Conservation (phyloP, 2,329 filamentous ascomycete species). For the Pseudocercospora cruenta region DNA sequence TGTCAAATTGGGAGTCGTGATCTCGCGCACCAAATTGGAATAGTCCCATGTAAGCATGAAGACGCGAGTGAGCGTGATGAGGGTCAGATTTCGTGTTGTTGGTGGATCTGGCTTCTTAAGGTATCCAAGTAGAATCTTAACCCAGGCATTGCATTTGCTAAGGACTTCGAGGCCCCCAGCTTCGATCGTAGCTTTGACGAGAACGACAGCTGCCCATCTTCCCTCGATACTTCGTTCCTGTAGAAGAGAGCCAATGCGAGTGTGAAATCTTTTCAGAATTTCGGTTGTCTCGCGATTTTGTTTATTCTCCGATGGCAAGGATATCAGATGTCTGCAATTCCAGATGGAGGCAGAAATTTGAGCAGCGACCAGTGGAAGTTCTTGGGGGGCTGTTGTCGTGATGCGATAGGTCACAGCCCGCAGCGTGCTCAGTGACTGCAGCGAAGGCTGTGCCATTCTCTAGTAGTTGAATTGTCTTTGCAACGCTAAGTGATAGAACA, state of each 20-base stretch:
- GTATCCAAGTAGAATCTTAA: conserved; percentile 73
- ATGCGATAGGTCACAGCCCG: conserved; percentile 70
- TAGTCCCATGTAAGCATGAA: conserved; percentile 82
- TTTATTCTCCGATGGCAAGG: conserved; percentile 59
- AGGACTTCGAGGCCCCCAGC: conserved; percentile 83
- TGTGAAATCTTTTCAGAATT: conserved; percentile 81
- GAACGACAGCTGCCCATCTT: conserved; percentile 74
- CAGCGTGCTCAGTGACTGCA: conserved; percentile 49
- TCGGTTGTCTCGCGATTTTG: conserved; percentile 67
- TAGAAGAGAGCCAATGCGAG: conserved; percentile 74
- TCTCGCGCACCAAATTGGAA: conserved; percentile 81
- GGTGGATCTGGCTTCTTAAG: conserved; percentile 79
- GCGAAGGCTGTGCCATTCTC: conserved; percentile 19
- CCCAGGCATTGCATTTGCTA: conserved; percentile 73
- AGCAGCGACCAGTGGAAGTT: conserved; percentile 74
- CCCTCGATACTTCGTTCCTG: conserved; percentile 75
- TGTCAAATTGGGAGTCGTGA: conserved; percentile 80
- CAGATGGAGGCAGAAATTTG: conserved; percentile 63
- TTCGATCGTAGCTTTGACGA: conserved; percentile 81
- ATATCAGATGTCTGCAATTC: conserved; percentile 63
- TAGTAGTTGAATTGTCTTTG: no score
- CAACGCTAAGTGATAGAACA: no score
- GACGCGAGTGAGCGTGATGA: conserved; percentile 79
- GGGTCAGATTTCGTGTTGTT: conserved; percentile 73
- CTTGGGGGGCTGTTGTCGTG: conserved; percentile 69